Percentiles rank a stretch among this genome's conserved stretches.
These are phyloP conservation scores for Trebouxiophyceae sp. DNA, from an alignment of 163 green algal species.

Conservation along the genomic window DNA sequence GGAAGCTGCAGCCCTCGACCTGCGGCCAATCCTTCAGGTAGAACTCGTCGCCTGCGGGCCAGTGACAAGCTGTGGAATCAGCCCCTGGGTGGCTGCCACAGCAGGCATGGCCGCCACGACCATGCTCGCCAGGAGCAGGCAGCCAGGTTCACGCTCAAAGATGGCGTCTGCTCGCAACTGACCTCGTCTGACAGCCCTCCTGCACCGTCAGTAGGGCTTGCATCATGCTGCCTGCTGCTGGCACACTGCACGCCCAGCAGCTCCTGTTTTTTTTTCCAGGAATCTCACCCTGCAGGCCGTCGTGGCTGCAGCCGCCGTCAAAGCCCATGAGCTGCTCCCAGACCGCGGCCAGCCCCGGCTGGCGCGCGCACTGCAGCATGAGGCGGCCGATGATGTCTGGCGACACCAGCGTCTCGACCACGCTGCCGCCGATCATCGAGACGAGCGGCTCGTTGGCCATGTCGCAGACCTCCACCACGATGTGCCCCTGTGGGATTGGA, in stretches of 20 bases:
- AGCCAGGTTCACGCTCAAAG: no score
- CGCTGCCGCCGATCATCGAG: conserved; percentile 15
- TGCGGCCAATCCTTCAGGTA: conserved; percentile 43
- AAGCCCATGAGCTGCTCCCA: conserved; percentile 50
- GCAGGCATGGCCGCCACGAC: no score
- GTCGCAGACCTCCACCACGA: conserved; percentile 47
- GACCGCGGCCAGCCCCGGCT: conserved; percentile 32
- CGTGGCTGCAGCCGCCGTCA: conserved; percentile 10
- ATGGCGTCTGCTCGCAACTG: no score
- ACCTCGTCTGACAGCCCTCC: no score
- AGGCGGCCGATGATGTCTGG: conserved; percentile 50
- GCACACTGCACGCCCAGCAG: no score
- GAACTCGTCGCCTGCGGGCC: conserved; percentile 36
- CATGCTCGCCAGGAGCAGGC: no score
- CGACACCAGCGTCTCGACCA: conserved; percentile 17
- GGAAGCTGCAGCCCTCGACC: conserved; percentile 29
- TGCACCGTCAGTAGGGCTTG: no score
- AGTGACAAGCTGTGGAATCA: no score
- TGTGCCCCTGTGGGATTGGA: conserved; percentile 27
- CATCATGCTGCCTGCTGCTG: no score
- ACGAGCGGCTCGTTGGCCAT: conserved; percentile 52
- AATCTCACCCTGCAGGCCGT: not conserved
- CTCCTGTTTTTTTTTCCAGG: no score
- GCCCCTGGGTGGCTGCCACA: no score
- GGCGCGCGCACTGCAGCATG: conserved; percentile 53